These are phyloP conservation scores for Theobroma grandiflorum DNA, from an alignment of 441 rosid species.

Conservation along the genomic window DNA sequence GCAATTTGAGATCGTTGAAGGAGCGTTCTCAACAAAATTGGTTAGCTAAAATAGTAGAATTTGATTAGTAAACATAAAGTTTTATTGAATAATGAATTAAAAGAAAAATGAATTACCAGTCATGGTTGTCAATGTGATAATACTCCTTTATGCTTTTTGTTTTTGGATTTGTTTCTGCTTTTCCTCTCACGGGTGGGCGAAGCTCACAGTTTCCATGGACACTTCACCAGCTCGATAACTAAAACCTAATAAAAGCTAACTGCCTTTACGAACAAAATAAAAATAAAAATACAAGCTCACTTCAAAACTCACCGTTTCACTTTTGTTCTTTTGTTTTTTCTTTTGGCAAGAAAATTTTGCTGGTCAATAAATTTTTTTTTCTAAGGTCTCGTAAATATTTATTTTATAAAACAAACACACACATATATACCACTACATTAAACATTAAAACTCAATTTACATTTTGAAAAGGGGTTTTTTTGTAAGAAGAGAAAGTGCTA, in stretches of 20 bases:
- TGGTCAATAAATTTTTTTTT: too few relatives aligned
- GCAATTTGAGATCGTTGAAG: constrained; percentile 8
- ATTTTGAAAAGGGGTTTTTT: too few relatives aligned
- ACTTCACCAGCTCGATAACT: neutral
- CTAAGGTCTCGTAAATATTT: too few relatives aligned
- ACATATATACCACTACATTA: too few relatives aligned
- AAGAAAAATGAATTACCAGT: constrained; percentile 14
- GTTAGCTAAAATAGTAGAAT: neutral
- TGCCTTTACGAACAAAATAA: too few relatives aligned
- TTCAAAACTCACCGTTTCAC: neutral
- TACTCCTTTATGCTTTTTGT: neutral
- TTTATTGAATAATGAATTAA: neutral
- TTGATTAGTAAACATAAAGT: neutral
- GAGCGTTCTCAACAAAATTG: neutral
- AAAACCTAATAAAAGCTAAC: neutral
- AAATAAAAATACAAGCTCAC: neutral
- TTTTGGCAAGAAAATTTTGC: too few relatives aligned
- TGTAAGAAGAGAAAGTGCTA: too few relatives aligned
- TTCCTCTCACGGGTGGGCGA: neutral
- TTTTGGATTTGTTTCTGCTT: constrained; percentile 1
- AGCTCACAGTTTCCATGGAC: neutral
- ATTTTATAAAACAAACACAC: too few relatives aligned
- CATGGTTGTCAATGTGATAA: constrained; percentile 14
- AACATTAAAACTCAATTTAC: too few relatives aligned
- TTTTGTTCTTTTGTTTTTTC: neutral